Base-by-base conservation (phyloP, 257 asterid genomes). In the Linderniella brevidens region DNA sequence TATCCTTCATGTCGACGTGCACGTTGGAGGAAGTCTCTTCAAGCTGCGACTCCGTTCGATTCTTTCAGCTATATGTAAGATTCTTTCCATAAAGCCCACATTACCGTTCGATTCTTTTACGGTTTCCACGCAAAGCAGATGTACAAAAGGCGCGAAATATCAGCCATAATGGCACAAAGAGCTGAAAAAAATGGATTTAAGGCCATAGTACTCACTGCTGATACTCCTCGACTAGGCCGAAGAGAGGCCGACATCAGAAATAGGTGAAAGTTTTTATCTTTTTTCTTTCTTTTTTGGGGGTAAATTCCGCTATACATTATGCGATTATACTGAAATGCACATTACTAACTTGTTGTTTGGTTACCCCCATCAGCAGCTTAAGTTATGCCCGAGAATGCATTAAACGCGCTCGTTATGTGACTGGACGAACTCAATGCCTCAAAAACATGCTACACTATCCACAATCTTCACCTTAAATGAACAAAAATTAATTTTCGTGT, bases 151-250 rank as follows among this genome's bases (percentile, higher is more conserved):
- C 68, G 85, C 16, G 79, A 79, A 15, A 49, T 75, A 62, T 48
- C 79, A 37, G 75, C 75, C 37, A 18, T 72, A 56, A 57, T 78
- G 81, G 79, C 70, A 47, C 72, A 57, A 57, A 73, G 77, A 58
- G 90, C 90, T 35, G 90, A 72, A 66, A 72, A 66, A 49, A 78
- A 63, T 59, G 81, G 85, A 19, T 78, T 67, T 65, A 78, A 68
- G 63, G 90, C 79, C 35, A 56, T 78, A 48, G 49, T 78, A 59
- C 73, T 78, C 9, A 78, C 90, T 11, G 84, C 56, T 47, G 84
- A 78, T 61, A 49, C 67, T 50, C 90, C 90, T 15, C 67, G 72
- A 25, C 65, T 69, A 10, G 90, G 84, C 17, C 64, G 85, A 52
- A 72, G 81, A 39, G 83, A 75, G 65, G 69, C 78, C 32, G 84